Evolutionary conservation across 306 rosid genomes (phyloP), one percentile per base, ranked within the genome.

Genomic region (Cyclanthera cordifolia): DNA sequence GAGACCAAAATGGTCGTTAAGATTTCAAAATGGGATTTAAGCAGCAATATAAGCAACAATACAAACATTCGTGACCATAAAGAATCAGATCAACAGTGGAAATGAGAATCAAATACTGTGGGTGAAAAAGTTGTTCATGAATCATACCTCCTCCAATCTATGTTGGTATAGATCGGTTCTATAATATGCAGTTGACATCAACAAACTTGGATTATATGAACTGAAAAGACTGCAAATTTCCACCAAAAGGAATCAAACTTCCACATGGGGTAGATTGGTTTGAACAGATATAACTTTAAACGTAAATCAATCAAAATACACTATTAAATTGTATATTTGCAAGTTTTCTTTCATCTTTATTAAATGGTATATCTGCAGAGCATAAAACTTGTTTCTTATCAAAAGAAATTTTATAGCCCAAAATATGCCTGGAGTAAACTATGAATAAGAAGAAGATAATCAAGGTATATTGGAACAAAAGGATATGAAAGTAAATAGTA

Each of bases 181-280:
- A 67, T 89, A 80, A 69, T 89, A 81, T 27, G 96, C 94, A 28
- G 88, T 93, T 78, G 94, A 93, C 98, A 93, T 89, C 89, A 93
- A 81, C 84, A 79, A 56, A 79, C 70, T 82, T 55, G 96, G 98
- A 85, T 93, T 71, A 47, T 84, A 89, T 25, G 96, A 93, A 49
- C 72, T 81, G 84, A 89, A 93, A 74, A 93, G 91, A 58, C 96
- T 87, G 94, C 85, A 80, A 78, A 82, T 39, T 24, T 46, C 43
- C 74, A 59, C 57, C 78, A 28, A 65, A 64, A 66, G 59, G 45
- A 45, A 53, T 67, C 24, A 52, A 63, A 51, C 41, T 9, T 25
- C 39, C 41, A 56, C 63, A 80, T 43, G 7, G 3, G 37, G 61
- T 55, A 56, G 34, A 56, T 14, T 27, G 21, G 21, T 6, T 27